Base-by-base conservation (phyloP, 164 flowering plant species). In the Warburgia ugandensis region DNA sequence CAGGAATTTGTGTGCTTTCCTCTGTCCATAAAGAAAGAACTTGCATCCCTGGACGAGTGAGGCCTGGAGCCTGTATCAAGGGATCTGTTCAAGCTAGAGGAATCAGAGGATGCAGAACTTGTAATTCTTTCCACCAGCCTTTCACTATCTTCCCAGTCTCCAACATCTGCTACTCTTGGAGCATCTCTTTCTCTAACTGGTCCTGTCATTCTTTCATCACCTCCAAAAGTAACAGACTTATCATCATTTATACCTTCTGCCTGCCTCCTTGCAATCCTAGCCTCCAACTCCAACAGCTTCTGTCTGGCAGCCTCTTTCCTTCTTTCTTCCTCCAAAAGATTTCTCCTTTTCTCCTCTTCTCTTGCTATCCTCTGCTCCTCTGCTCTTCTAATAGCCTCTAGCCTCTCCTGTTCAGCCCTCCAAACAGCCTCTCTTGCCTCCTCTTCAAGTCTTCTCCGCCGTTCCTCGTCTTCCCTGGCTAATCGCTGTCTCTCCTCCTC, bases 251-350 rank as follows among this genome's bases (percentile, higher is more conserved):
- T 25, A 17, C 60, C 54, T 64, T 75, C 91, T 48, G 78, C 68
- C 68, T 69, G 76, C 68, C 95, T 81, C 65, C 69, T 78, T 19
- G 96, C 90, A 40, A 92, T 92, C 64, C 59, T 88, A 57, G 80
- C 85, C 63, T 92, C 98, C 78, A 92, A 74, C 65, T 92, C 98
- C 37, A 83, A 29, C 48, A 92, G 96, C 72, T 83, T 92, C 55
- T 80, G 81, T 59, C 74, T 83, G 2, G 98, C 98, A 60, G 94
- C 98, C 54, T 88, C 91, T 59, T 92, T 88, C 65, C 98, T 77
- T 69, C 98, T 84, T 64, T 92, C 98, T 41, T 92, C 98, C 70
- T 92, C 98, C 69, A 81, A 35, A 45, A 60, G 19, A 21, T 81
- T 65, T 64, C 84, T 81, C 52, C 52, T 77, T 47, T 70, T 92